Evolutionary conservation across 257 asterid species (phyloP).

Genomic region (Plantago elongata): DNA sequence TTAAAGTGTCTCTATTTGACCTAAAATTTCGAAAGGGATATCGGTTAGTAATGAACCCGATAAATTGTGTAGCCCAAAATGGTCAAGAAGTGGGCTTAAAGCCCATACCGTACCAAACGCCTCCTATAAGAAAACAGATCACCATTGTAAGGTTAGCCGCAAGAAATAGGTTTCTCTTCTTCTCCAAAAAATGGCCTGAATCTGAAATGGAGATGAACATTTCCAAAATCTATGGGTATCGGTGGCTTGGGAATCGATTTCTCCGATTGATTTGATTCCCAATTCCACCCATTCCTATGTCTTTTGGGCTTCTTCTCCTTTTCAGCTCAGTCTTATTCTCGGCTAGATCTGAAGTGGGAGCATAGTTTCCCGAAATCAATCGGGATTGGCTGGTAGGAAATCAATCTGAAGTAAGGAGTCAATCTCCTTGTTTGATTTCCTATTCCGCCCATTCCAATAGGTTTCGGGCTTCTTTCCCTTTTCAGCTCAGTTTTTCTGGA

Average conservation of each 20-base stretch:
- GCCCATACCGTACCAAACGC: too few relatives aligned
- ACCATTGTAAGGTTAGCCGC: too few relatives aligned
- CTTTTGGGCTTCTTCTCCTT: not conserved
- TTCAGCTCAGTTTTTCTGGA: conserved; percentile 15
- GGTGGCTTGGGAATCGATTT: conserved; percentile 39
- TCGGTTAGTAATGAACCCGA: too few relatives aligned
- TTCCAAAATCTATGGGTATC: conserved; percentile 32
- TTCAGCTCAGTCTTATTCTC: not conserved
- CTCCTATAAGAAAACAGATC: too few relatives aligned
- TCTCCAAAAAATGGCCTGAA: not conserved
- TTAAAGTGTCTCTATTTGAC: too few relatives aligned
- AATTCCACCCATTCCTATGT: conserved; percentile 43
- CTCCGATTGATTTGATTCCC: conserved; percentile 25
- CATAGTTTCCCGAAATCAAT: not conserved
- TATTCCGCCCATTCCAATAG: conserved; percentile 3
- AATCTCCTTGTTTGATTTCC: not conserved
- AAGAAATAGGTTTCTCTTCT: too few relatives aligned
- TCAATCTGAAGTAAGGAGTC: not conserved
- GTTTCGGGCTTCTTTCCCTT: conserved; percentile 28
- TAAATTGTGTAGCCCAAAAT: too few relatives aligned
- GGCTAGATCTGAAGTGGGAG: not conserved
- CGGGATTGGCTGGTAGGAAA: not conserved
- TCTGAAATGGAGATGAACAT: conserved; percentile 35
- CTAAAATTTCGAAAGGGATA: too few relatives aligned
- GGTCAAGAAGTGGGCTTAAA: too few relatives aligned